Conservation (phyloP, 2,329 filamentous ascomycete species). For the Cladosporium halotolerans region DNA sequence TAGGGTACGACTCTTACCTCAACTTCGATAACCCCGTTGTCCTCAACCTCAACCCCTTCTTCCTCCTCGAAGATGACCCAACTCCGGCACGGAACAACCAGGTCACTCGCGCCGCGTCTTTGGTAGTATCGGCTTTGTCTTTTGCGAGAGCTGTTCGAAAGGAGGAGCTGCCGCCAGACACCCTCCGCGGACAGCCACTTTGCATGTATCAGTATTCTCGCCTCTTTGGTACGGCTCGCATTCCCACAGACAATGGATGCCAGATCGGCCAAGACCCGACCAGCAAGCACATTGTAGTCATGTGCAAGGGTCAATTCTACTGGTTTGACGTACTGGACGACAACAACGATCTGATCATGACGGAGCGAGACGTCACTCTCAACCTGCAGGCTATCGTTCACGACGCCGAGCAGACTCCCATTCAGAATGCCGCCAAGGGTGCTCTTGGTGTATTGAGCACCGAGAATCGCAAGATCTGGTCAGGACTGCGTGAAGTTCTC, state of each 20-base stretch:
- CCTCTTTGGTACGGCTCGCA: slow-evolving; percentile 87
- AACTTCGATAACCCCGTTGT: slow-evolving; percentile 98
- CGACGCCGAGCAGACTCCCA: slow-evolving; percentile 81
- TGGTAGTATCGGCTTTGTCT: slow-evolving; percentile 81
- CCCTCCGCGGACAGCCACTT: slow-evolving; percentile 71
- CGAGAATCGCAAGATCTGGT: slow-evolving; percentile 95
- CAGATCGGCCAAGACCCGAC: slow-evolving; percentile 90
- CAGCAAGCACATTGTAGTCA: slow-evolving; percentile 88
- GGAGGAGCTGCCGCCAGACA: slow-evolving; percentile 89
- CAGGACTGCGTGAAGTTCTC: slow-evolving; percentile 78
- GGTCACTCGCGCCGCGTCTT: slow-evolving; percentile 84
- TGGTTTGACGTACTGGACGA: slow-evolving; percentile 98
- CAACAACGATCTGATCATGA: slow-evolving; percentile 94
- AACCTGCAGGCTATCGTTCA: slow-evolving; percentile 90
- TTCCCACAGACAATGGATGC: slow-evolving; percentile 90
- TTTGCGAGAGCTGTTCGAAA: slow-evolving; percentile 90
- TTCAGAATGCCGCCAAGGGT: slow-evolving; percentile 91
- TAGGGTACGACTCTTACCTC: slow-evolving; percentile 97
- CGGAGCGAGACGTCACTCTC: slow-evolving; percentile 82
- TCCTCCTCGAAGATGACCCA: slow-evolving; percentile 92
- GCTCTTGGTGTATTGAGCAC: slow-evolving; percentile 90
- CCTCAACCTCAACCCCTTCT: slow-evolving; percentile 95
- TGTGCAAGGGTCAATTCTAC: slow-evolving; percentile 94
- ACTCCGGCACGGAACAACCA: slow-evolving; percentile 95
- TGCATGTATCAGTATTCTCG: slow-evolving; percentile 99